These are phyloP conservation scores for Chrysoporthe puriensis DNA, from an alignment of 2,329 filamentous ascomycete genomes.

Conservation along the genomic window DNA sequence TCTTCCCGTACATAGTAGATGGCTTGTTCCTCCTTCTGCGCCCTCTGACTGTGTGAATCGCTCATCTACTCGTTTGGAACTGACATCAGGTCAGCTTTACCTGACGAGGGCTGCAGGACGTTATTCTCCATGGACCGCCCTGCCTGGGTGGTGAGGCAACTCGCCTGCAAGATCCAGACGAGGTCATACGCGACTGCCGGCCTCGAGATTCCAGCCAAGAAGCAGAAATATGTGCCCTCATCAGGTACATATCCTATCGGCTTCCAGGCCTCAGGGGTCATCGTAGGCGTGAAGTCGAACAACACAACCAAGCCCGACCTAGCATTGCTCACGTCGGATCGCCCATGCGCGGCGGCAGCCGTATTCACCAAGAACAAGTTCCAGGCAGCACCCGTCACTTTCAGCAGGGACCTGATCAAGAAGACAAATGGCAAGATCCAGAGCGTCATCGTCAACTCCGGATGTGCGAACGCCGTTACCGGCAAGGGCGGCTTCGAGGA, in stretches of 20 bases:
- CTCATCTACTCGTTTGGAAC: background rate
- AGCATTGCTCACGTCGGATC: slow-evolving; percentile 83
- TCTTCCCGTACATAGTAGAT: background rate
- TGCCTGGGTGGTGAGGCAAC: slow-evolving; percentile 27
- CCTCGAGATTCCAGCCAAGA: slow-evolving; percentile 68
- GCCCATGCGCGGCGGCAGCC: slow-evolving; percentile 82
- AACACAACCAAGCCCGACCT: slow-evolving; percentile 93
- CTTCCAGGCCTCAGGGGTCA: slow-evolving; percentile 82
- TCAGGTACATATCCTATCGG: slow-evolving; percentile 87
- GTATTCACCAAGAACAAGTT: slow-evolving; percentile 99
- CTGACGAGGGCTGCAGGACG: background rate
- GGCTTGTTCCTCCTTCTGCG: background rate
- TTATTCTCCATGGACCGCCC: slow-evolving; percentile 27
- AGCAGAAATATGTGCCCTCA: slow-evolving; percentile 87
- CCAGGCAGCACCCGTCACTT: slow-evolving; percentile 91
- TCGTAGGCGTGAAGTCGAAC: slow-evolving; percentile 90
- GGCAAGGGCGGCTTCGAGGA: slow-evolving; percentile 88
- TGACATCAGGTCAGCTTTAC: background rate
- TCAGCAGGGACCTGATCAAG: slow-evolving; percentile 74
- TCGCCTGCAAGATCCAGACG: slow-evolving; percentile 35
- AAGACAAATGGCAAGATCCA: slow-evolving; percentile 72
- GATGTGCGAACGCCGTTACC: slow-evolving; percentile 96
- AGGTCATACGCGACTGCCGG: slow-evolving; percentile 26
- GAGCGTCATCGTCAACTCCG: slow-evolving; percentile 89
- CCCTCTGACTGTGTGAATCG: background rate